Evolutionary conservation across 306 rosid species (phyloP).

Genomic region (Mimosa bimucronata): DNA sequence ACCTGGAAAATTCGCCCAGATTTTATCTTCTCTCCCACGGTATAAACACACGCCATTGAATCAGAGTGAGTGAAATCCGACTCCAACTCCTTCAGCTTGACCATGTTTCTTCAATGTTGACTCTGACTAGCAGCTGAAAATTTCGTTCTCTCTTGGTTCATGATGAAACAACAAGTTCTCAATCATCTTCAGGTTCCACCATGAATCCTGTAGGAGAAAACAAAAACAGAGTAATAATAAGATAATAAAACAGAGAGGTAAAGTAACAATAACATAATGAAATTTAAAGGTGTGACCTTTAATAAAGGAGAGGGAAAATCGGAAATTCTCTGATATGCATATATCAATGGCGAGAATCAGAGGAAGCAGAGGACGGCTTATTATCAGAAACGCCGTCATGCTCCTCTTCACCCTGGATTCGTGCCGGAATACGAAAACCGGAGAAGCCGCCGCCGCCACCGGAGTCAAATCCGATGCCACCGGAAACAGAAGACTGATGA

Average conservation of each 20-base stretch:
- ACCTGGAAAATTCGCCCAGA: constrained; percentile 49
- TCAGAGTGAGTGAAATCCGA: constrained; percentile 41
- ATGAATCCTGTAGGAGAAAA: constrained; percentile 8
- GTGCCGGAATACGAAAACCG: constrained; percentile 83
- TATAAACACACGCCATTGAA: constrained; percentile 47
- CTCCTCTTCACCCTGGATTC: constrained; percentile 95
- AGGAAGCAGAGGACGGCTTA: constrained; percentile 99
- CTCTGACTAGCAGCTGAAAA: constrained; percentile 19
- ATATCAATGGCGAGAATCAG: constrained; percentile 97
- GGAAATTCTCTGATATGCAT: constrained; percentile 9
- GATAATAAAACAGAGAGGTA: neutral
- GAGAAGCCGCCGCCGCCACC: constrained; percentile 67
- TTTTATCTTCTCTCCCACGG: constrained; percentile 58
- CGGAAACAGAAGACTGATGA: constrained; percentile 56
- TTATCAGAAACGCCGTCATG: constrained; percentile 85
- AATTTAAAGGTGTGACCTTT: constrained; percentile 50
- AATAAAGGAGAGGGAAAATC: constrained; percentile 39
- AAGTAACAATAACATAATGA: neutral
- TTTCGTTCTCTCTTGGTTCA: neutral
- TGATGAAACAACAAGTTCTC: constrained; percentile 21
- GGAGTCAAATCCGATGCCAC: constrained; percentile 54
- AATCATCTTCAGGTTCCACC: constrained; percentile 16
- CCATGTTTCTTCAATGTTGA: constrained; percentile 7
- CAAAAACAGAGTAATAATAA: neutral
- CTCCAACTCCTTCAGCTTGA: constrained; percentile 21